Percentiles rank a stretch among this genome's conserved stretches.
phyloP scores from a whole-genome alignment of 2,329 filamentous ascomycete species.

The Phyllosticta capitalensis region DNA sequence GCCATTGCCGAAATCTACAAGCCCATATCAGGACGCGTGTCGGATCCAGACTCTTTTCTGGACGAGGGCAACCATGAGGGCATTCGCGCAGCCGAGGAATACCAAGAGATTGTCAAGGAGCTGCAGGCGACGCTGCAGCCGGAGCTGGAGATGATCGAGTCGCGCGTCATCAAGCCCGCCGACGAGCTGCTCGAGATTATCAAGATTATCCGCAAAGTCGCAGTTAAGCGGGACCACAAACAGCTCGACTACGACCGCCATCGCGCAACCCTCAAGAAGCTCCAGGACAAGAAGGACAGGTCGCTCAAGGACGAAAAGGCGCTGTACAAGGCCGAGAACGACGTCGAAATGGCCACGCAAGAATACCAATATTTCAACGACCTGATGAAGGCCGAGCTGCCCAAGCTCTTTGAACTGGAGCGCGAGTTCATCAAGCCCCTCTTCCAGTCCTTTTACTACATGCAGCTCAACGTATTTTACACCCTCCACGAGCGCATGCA shows the following conservation, averaged over 20 bases:
- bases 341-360: constrained; percentile 82
- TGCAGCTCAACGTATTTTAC: constrained; percentile 99
- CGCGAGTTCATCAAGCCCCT: constrained; percentile 91
- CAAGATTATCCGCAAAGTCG: constrained; percentile 86
- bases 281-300: constrained; percentile 97
- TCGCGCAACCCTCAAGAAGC: constrained; percentile 73
- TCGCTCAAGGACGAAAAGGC: constrained; percentile 95
- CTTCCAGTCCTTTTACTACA: constrained; percentile 99
- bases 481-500: constrained; percentile 98
- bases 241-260: constrained; percentile 93
- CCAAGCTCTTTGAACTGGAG: constrained; percentile 81
- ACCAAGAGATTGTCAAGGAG: constrained; percentile 82
- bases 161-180: constrained; percentile 79
- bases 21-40: constrained; percentile 90
- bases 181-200: constrained; percentile 91
- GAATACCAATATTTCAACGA: constrained; percentile 99
- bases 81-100: constrained; percentile 92
- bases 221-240: constrained; percentile 89
- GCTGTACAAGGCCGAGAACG: constrained; percentile 87
- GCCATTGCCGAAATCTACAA: constrained; percentile 96
- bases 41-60: constrained; percentile 76
- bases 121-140: constrained; percentile 80
- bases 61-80: constrained; percentile 85
- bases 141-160: constrained; percentile 96
- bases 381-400: constrained; percentile 88